Evolutionary conservation across 1,284 basidiomycete genomes (phyloP).

Genomic region (Moesziomyces aphidis): DNA sequence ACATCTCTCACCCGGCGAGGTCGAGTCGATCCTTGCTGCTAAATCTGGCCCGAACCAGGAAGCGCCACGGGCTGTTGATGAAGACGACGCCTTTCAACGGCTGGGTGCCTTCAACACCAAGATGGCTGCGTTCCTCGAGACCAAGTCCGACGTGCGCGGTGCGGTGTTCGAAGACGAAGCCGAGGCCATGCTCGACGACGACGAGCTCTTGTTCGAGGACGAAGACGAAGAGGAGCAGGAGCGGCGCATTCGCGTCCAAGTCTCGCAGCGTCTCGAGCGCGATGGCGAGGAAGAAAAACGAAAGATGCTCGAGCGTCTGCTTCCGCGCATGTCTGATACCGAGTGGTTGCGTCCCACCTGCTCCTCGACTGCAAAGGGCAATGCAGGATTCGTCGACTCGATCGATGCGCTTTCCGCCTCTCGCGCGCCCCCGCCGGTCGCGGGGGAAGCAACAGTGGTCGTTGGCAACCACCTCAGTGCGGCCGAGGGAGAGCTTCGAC

Average conservation of each 20-base stretch:
- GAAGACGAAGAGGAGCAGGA: slow-evolving; percentile 36
- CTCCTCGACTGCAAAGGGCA: neutral
- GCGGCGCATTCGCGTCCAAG: slow-evolving; percentile 10
- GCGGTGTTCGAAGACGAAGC: slow-evolving; percentile 59
- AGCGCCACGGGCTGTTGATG: slow-evolving; percentile 19
- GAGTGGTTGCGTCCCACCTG: slow-evolving; percentile 12
- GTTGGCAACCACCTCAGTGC: slow-evolving; percentile 19
- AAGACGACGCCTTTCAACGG: slow-evolving; percentile 40
- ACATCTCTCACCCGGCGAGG: slow-evolving; percentile 33
- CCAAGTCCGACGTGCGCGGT: slow-evolving; percentile 55
- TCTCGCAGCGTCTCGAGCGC: slow-evolving; percentile 12
- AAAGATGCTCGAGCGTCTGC: slow-evolving; percentile 21
- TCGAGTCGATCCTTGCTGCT: slow-evolving; percentile 37
- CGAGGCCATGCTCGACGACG: slow-evolving; percentile 34
- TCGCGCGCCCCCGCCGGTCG: neutral
- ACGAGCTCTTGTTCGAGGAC: slow-evolving; percentile 41
- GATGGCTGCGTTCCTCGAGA: slow-evolving; percentile 57
- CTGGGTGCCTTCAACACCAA: slow-evolving; percentile 53
- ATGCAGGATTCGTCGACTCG: slow-evolving; percentile 20
- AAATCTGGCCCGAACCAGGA: slow-evolving; percentile 1
- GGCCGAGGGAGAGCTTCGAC: slow-evolving; percentile 25
- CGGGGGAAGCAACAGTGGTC: neutral
- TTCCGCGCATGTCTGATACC: slow-evolving; percentile 30
- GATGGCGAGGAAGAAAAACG: slow-evolving; percentile 18
- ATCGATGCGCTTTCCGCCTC: slow-evolving; percentile 31